Evolutionary conservation across 2,329 filamentous ascomycete genomes (phyloP), one percentile per base, ranked within the genome.

Genomic region (Aspergillus felis): DNA sequence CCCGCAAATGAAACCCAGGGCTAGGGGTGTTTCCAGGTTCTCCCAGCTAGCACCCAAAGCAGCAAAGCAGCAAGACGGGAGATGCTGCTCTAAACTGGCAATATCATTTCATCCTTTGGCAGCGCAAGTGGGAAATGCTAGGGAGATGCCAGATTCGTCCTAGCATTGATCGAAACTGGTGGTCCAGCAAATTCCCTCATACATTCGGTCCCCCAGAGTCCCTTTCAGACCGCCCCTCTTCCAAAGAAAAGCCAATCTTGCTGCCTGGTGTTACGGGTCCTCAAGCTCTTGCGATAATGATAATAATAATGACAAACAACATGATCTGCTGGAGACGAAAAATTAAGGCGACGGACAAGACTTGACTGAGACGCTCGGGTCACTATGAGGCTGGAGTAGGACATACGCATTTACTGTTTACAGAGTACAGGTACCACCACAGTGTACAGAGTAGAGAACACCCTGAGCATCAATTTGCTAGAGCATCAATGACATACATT

Each of bases 121-220:
- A 32, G 29, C 12, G 29, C 29, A 32, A 32, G 29, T 32, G 29
- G 14, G 14, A 17, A 35, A 22, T 32, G 38, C 51, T 22, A 51
- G 49, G 54, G 60, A 64, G 52, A 57, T 63, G 54, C 62, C 62
- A 47, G 44, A 58, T 63, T 57, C 12, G 62, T 64, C 50, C 51
- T 64, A 64, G 62, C 50, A 53, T 53, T 29, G 48, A 29, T 4
- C 3, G 38, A 28, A 57, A 48, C 53, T 35, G 55, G 42, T 60
- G 55, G 61, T 46, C 41, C 48, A 60, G 57, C 59, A 61, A 62
- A 65, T 65, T 64, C 63, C 63, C 63, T 63, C 63, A 65, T 65
- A 65, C 61, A 60, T 53, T 53, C 4, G 14, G n/a, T 8, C 20
- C 9, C n/a, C 17, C 27, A 28, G 35, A 17, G 42, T 42, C 46